These are phyloP conservation scores for Colletotrichum plurivorum DNA, from an alignment of 2,329 filamentous ascomycete genomes.

Conservation along the genomic window DNA sequence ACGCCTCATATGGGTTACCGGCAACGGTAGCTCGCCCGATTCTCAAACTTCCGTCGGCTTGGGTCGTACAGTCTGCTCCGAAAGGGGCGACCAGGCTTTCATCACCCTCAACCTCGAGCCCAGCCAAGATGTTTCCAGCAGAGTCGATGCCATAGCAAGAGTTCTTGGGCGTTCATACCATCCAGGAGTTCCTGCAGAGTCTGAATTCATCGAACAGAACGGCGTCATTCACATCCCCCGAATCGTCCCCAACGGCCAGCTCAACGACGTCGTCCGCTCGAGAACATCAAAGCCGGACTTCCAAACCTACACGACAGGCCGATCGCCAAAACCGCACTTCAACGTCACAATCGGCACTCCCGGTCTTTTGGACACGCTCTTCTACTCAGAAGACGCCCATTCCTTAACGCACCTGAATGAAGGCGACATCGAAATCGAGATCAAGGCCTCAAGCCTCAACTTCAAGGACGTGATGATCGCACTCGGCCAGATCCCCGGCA, in stretches of 20 bases:
- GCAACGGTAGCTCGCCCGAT: neutral
- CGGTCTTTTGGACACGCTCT: conserved; percentile 24
- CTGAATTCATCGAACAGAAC: conserved; percentile 1
- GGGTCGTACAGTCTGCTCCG: conserved; percentile 12
- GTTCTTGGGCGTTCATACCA: neutral
- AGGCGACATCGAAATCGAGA: conserved; percentile 46
- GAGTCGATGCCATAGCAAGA: neutral
- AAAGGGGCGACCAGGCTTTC: conserved; percentile 7
- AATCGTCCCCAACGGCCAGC: conserved; percentile 47
- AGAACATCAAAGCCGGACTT: conserved; percentile 45
- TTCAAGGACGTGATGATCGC: conserved; percentile 55
- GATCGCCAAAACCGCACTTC: conserved; percentile 7
- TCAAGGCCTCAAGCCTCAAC: conserved; percentile 48
- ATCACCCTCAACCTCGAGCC: conserved; percentile 3
- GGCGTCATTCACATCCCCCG: conserved; percentile 35
- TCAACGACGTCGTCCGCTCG: conserved; percentile 46
- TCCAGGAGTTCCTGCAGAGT: neutral
- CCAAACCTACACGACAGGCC: conserved; percentile 31
- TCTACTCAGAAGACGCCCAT: neutral
- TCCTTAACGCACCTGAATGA: conserved; percentile 15
- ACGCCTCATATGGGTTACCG: neutral
- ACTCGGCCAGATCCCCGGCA: conserved; percentile 49
- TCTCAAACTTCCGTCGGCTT: conserved; percentile 6
- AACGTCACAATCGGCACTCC: conserved; percentile 18
- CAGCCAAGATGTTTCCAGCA: neutral